A percentile compares a stretch with the other conserved stretches of the same genome.
Conservation (phyloP, 805 yeast species). For the Priceomyces fermenticarens region DNA sequence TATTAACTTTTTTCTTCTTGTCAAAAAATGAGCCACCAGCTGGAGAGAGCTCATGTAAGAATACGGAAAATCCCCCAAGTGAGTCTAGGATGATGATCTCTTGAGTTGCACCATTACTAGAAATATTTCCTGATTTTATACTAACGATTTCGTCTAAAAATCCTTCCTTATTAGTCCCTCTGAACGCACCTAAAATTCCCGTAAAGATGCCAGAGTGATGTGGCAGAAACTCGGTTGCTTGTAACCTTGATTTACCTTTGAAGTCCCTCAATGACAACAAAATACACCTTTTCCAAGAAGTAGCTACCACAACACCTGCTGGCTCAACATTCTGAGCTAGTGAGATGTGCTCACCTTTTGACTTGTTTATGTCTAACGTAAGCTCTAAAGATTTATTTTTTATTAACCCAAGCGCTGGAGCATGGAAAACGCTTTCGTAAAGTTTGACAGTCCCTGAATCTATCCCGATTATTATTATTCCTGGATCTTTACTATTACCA, state of each 20-base stretch:
- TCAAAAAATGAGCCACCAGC: conserved; percentile 26
- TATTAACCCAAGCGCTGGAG: conserved; percentile 61
- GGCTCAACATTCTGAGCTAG: conserved; percentile 63
- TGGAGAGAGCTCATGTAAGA: conserved; percentile 27
- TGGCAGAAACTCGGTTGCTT: conserved; percentile 28
- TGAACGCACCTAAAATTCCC: conserved; percentile 5
- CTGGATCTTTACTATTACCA: conserved; percentile 55
- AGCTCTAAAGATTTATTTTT: conserved; percentile 44
- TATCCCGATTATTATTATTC: conserved; percentile 64
- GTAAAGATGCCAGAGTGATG: conserved; percentile 5
- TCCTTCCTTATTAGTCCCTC: conserved; percentile 7
- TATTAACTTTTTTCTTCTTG: conserved; percentile 24
- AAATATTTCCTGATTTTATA: conserved; percentile 50
- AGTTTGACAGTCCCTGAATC: conserved; percentile 58
- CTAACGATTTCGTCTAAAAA: conserved; percentile 53
- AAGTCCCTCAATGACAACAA: conserved; percentile 64
- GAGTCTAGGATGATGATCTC: conserved; percentile 45
- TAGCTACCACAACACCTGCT: conserved; percentile 68
- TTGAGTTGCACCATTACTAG: conserved; percentile 47
- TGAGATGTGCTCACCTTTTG: conserved; percentile 53
- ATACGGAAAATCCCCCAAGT: conserved; percentile 35
- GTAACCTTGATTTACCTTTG: conserved; percentile 56
- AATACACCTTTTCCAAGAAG: conserved; percentile 65
- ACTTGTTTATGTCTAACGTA: conserved; percentile 29
- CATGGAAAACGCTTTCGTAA: conserved; percentile 71